Conservation (phyloP, 2,329 filamentous ascomycete genomes). For the Claviceps arundinis region DNA sequence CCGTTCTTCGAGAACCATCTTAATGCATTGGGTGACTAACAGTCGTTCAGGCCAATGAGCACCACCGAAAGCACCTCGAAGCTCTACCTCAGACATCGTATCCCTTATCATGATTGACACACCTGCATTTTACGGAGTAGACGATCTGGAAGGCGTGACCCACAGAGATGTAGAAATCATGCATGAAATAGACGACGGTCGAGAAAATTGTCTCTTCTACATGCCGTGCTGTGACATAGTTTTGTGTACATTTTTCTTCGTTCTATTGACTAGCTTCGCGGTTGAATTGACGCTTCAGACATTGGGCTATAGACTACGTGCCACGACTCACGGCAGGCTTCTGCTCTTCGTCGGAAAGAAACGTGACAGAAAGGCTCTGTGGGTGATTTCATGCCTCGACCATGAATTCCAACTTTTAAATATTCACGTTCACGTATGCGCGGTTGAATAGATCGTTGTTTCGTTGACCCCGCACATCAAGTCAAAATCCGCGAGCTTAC, state of each 20-base stretch:
- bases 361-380: not conserved
- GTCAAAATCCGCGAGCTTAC: too few relatives aligned
- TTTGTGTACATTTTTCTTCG: not conserved
- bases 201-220: not conserved
- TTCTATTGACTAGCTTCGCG: not conserved
- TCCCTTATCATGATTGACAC: conserved; percentile 45
- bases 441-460: too few relatives aligned
- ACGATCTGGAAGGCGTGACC: not conserved
- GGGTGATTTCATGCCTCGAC: not conserved
- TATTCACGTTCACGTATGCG: too few relatives aligned
- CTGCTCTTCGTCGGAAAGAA: too few relatives aligned
- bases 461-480: too few relatives aligned
- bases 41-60: conserved; percentile 63
- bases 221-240: not conserved
- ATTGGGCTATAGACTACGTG: not conserved
- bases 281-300: not conserved
- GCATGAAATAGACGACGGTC: not conserved
- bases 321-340: too few relatives aligned
- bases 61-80: conserved; percentile 74
- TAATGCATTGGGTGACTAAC: not conserved
- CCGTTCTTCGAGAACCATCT: not conserved
- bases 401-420: too few relatives aligned
- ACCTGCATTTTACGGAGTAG: not conserved
- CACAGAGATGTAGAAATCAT: not conserved
- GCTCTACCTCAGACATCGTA: conserved; percentile 69